A percentile compares a stretch with the other conserved stretches of the same genome.
Conservation (phyloP, 495 filamentous ascomycete genomes). For the Trichoderma orchidacearum region DNA sequence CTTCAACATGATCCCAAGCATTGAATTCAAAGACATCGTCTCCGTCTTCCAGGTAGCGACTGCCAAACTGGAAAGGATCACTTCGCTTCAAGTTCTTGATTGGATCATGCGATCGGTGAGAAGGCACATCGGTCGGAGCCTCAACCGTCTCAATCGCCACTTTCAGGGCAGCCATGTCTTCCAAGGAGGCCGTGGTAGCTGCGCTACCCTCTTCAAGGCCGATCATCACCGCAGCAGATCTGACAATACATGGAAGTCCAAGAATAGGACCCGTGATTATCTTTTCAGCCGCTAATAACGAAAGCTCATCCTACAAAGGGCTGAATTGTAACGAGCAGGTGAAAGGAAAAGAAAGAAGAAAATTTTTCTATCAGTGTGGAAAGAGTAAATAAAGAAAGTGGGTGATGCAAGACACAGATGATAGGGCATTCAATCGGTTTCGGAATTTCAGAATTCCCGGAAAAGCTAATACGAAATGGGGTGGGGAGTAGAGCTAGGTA, state of each 20-base stretch:
- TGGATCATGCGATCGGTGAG: slow-evolving; percentile 42
- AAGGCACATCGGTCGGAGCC: slow-evolving; percentile 12
- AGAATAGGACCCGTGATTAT: not conserved
- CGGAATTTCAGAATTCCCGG: not conserved
- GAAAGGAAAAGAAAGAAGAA: not conserved
- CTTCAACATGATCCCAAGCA: slow-evolving; percentile 94
- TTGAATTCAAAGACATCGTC: slow-evolving; percentile 93
- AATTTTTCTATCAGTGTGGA: not conserved
- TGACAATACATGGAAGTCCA: not conserved
- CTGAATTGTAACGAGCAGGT: not conserved
- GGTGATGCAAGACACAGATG: not conserved
- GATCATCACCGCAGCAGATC: not conserved
- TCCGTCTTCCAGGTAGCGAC: slow-evolving; percentile 63
- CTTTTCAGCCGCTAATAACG: not conserved
- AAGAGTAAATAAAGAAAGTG: not conserved
- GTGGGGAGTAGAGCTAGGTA: not conserved
- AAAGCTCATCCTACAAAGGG: not conserved
- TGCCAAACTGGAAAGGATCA: slow-evolving; percentile 92
- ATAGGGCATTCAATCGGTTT: not conserved
- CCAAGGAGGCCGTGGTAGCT: not conserved
- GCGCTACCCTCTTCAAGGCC: not conserved
- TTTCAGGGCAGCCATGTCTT: slow-evolving; percentile 7
- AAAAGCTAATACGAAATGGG: not conserved
- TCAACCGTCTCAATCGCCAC: slow-evolving; percentile 1
- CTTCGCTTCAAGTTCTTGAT: slow-evolving; percentile 60